Percentiles rank a stretch among this genome's conserved stretches.
Evolutionary conservation across 768 basidiomycete genomes (phyloP).

Genomic region (Coprinopsis sp.): DNA sequence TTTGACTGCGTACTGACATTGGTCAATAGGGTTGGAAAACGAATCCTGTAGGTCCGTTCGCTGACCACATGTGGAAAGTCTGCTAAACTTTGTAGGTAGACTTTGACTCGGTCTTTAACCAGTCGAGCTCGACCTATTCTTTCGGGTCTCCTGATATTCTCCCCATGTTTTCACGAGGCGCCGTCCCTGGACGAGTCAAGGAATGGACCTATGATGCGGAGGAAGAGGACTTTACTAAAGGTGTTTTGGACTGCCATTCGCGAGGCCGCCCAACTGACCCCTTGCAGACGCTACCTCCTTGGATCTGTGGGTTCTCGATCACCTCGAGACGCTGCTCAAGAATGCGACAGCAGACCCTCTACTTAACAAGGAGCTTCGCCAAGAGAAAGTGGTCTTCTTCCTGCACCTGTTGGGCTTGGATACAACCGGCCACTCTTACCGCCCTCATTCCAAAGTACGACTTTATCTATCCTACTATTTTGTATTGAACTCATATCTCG

Average conservation of each 20-base stretch:
- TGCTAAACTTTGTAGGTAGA: slow-evolving; percentile 44
- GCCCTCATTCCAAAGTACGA: slow-evolving; percentile 70
- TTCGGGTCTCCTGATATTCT: slow-evolving; percentile 88
- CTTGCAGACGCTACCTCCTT: slow-evolving; percentile 65
- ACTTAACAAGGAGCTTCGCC: slow-evolving; percentile 48
- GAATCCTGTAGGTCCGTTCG: slow-evolving; percentile 55
- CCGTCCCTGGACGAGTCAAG: slow-evolving; percentile 61
- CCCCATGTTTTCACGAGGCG: slow-evolving; percentile 81
- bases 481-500: background rate
- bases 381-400: slow-evolving; percentile 70
- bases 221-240: slow-evolving; percentile 85
- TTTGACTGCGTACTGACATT: no score
- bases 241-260: slow-evolving; percentile 24
- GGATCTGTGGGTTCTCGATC: slow-evolving; percentile 76
- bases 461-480: background rate
- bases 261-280: background rate
- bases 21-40: slow-evolving; percentile 72
- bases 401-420: slow-evolving; percentile 81
- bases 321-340: slow-evolving; percentile 53
- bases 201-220: slow-evolving; percentile 75
- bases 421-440: slow-evolving; percentile 82
- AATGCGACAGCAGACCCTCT: slow-evolving; percentile 54
- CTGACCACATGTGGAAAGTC: slow-evolving; percentile 16
- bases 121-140: slow-evolving; percentile 69
- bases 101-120: slow-evolving; percentile 88